Conservation (phyloP, 331 rosid species). For the Malus hybrid region DNA sequence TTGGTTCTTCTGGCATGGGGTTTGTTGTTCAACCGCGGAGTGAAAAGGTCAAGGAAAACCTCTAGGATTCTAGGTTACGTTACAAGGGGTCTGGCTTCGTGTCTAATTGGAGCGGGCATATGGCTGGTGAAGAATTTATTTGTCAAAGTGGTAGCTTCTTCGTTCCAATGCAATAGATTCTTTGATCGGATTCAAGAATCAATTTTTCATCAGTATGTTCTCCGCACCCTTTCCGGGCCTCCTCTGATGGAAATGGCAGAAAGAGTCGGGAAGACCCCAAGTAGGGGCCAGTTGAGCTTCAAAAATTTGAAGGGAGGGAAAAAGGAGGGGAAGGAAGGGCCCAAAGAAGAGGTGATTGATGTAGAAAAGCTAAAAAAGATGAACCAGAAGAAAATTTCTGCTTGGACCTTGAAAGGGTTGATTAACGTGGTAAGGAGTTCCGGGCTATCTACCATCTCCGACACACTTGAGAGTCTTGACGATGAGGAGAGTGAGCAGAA, state of each 20-base stretch:
- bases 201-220: slow-evolving; percentile 68
- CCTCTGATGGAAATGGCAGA: slow-evolving; percentile 60
- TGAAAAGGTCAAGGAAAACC: slow-evolving; percentile 32
- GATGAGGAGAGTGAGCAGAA: slow-evolving; percentile 44
- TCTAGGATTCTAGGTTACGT: slow-evolving; percentile 39
- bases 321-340: slow-evolving; percentile 25
- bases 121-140: slow-evolving; percentile 61
- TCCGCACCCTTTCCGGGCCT: slow-evolving; percentile 67
- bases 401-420: slow-evolving; percentile 87
- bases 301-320: slow-evolving; percentile 30
- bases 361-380: slow-evolving; percentile 70
- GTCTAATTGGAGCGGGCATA: slow-evolving; percentile 47
- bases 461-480: slow-evolving; percentile 26
- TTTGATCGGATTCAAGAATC: slow-evolving; percentile 87
- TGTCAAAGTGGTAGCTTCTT: slow-evolving; percentile 55
- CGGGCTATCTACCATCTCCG: slow-evolving; percentile 60
- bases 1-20: slow-evolving; percentile 66
- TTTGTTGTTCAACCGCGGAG: slow-evolving; percentile 43
- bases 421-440: slow-evolving; percentile 55
- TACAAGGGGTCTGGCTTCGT: slow-evolving; percentile 55
- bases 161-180: slow-evolving; percentile 67
- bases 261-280: slow-evolving; percentile 26
- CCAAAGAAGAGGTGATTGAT: slow-evolving; percentile 63
- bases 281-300: slow-evolving; percentile 48
- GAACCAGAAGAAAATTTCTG: slow-evolving; percentile 69